Evolutionary conservation across 495 filamentous ascomycete genomes (phyloP).

Genomic region (Neurospora tetraspora): DNA sequence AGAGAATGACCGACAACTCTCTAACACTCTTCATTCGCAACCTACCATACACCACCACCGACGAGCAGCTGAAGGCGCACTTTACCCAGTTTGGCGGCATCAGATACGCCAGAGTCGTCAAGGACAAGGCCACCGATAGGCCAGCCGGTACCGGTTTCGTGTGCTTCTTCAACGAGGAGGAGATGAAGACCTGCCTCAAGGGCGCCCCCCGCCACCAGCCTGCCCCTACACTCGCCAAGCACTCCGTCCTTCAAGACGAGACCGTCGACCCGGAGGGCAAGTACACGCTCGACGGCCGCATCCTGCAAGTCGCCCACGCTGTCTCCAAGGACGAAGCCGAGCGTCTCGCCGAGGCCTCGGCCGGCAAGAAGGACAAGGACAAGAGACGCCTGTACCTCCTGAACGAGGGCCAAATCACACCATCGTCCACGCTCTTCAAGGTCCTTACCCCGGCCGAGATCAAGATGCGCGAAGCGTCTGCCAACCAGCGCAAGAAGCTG

Average conservation of each 20-base stretch:
- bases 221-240: constrained; percentile 40
- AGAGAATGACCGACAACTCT: constrained; percentile 43
- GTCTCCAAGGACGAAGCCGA: constrained; percentile 70
- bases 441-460: constrained; percentile 70
- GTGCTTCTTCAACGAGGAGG: constrained; percentile 71
- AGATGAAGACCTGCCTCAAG: constrained; percentile 62
- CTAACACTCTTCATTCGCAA: constrained; percentile 90
- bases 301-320: constrained; percentile 74
- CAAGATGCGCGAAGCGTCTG: constrained; percentile 78
- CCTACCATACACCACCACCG: constrained; percentile 74
- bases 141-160: constrained; percentile 92
- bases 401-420: constrained; percentile 69
- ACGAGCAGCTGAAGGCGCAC: constrained; percentile 70
- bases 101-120: constrained; percentile 79
- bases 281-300: constrained; percentile 83
- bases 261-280: constrained; percentile 61
- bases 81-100: constrained; percentile 76
- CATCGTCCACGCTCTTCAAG: constrained; percentile 61
- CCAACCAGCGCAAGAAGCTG: constrained; percentile 77
- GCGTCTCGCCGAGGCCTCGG: constrained; percentile 60
- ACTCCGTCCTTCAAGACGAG: constrained; percentile 78
- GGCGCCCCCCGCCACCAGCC: constrained; percentile 52
- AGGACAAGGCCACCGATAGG: constrained; percentile 71
- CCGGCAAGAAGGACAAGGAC: constrained; percentile 62
- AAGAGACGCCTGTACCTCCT: constrained; percentile 89